Conservation (phyloP, 208 protist genomes). For the Porcisia deanei region DNA sequence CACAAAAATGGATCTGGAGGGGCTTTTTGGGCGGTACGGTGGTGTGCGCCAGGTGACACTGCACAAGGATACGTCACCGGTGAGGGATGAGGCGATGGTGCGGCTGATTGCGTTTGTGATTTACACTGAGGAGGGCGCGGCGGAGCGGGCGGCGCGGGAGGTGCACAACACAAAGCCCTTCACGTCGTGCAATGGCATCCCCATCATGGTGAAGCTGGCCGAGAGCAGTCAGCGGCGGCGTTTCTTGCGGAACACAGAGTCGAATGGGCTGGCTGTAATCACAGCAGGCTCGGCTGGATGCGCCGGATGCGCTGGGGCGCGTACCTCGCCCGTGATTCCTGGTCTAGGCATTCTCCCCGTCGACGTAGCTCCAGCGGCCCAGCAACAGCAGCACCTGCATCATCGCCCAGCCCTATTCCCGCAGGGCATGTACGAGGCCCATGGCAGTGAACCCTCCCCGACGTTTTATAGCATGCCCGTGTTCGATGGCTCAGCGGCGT, state of each 20-base stretch:
- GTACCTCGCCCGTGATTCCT: constrained; percentile 6
- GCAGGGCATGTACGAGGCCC: background rate
- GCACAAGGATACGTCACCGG: constrained; percentile 71
- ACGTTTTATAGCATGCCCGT: background rate
- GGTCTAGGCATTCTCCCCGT: background rate
- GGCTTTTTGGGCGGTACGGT: constrained; percentile 51
- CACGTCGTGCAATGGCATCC: constrained; percentile 43
- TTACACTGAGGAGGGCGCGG: constrained; percentile 55
- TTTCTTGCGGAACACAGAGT: constrained; percentile 9
- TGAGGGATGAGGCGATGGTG: constrained; percentile 37
- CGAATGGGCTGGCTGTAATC: constrained; percentile 2
- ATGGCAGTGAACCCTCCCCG: background rate
- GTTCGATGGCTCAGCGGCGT: background rate
- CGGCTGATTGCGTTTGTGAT: constrained; percentile 84
- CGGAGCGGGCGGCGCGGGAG: constrained; percentile 50
- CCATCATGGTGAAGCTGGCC: constrained; percentile 69
- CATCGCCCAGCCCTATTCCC: background rate
- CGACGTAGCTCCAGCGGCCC: background rate
- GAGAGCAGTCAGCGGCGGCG: constrained; percentile 40
- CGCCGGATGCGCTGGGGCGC: background rate
- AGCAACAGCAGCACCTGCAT: constrained; percentile 6
- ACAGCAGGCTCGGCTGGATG: too few relatives aligned
- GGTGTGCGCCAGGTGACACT: constrained; percentile 53
- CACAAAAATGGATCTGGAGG: constrained; percentile 32
- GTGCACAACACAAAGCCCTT: constrained; percentile 67